Conservation (phyloP, 805 yeast species). For the Saturnispora hagleri region DNA sequence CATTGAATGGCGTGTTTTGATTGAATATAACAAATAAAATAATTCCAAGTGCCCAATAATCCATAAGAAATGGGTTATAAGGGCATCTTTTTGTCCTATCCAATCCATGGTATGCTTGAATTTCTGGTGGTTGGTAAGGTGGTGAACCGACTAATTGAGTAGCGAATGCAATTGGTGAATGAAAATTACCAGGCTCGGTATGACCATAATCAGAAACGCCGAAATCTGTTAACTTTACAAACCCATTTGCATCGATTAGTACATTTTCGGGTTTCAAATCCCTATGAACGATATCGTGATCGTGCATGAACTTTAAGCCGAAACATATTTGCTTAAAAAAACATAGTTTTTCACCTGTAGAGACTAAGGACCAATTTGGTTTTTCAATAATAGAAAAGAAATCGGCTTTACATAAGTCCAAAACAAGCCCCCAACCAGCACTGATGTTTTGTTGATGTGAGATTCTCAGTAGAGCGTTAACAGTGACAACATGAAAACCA, state of each 20-base stretch:
- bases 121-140: constrained; percentile 79
- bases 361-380: constrained; percentile 46
- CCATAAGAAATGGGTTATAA: constrained; percentile 61
- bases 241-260: constrained; percentile 48
- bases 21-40: constrained; percentile 54
- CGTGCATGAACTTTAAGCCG: constrained; percentile 64
- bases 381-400: constrained; percentile 49
- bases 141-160: constrained; percentile 71
- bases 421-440: constrained; percentile 75
- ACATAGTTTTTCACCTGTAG: constrained; percentile 49
- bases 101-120: constrained; percentile 42
- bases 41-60: constrained; percentile 70
- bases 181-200: constrained; percentile 43
- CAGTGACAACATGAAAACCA: constrained; percentile 56
- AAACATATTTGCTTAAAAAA: constrained; percentile 63
- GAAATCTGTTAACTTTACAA: constrained; percentile 80
- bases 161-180: constrained; percentile 31
- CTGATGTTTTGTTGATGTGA: constrained; percentile 46
- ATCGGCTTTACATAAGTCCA: constrained; percentile 56
- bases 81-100: constrained; percentile 28
- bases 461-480: constrained; percentile 46
- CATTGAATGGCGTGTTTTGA: constrained; percentile 51
- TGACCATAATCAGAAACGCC: constrained; percentile 78
- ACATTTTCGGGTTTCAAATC: constrained; percentile 94
- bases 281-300: constrained; percentile 76